Evolutionary conservation across 768 basidiomycete species (phyloP), one percentile per base, ranked within the genome.

Genomic region (Hypsizygus marmoreus): DNA sequence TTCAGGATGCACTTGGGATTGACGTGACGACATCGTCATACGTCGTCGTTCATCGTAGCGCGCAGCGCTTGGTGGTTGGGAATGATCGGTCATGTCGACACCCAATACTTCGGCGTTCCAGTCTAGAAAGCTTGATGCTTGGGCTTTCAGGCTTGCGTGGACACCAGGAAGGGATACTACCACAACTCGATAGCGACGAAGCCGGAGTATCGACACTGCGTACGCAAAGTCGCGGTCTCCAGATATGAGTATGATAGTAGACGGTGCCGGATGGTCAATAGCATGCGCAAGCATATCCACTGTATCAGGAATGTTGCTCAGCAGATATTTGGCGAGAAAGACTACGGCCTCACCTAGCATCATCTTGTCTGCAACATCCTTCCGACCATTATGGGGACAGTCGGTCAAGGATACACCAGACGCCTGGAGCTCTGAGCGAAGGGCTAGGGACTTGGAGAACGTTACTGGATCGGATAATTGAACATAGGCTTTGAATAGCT

Each of bases 221-320:
- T 84, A 86, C 4, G 77, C 76, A 53, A 84, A 80, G 58, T 86
- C 84, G 31, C 82, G 72, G 61, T 88, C 84, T 13, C 79, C 82
- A 0, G 84, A 75, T 54, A 88, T 81, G 28, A 88, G 67, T 33
- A 86, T 62, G 53, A 85, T 64, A 12, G 82, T 84, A 20, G 75
- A 57, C 46, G 77, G 75, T 2, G 73, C 46, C 3, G 74, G 65
- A 51, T 77, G 75, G 64, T 87, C 85, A 55, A 83, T 75, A n/a
- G 80, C 84, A 58, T 80, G 77, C 6, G 77, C 70, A 45, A 88
- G 64, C 73, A 88, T 80, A 55, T 88, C 86, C 36, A 82, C 86
- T 86, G 58, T 14, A n/a, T 17, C 31, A 29, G 43, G 17, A 41
- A 7, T 7, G 36, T 28, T 14, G n/a, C 32, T 28, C 45, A 24